Percentiles rank a stretch among this genome's conserved stretches.
Conservation (phyloP, 805 yeast genomes). For the Cyberlindnera samutprakarnensis region DNA sequence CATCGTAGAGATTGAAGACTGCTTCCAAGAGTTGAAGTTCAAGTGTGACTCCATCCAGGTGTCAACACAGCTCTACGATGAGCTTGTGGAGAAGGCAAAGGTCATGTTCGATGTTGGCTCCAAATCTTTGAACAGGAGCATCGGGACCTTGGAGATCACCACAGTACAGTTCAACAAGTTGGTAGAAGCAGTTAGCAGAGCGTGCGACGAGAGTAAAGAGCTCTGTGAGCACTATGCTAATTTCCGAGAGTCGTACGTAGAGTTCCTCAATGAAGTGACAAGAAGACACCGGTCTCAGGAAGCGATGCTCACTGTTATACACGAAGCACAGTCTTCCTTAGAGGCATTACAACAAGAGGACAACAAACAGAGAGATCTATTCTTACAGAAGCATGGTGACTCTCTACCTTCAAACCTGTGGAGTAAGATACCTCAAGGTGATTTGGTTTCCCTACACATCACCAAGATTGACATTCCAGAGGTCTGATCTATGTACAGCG, state of each 20-base stretch:
- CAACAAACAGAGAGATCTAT: conserved; percentile 31
- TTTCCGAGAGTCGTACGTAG: conserved; percentile 45
- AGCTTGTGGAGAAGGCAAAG: background rate
- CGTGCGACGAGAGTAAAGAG: conserved; percentile 22
- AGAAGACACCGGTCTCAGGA: conserved; percentile 38
- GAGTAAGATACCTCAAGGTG: conserved; percentile 17
- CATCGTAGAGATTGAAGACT: conserved; percentile 35
- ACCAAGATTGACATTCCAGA: background rate
- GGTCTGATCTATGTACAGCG: too few relatives aligned
- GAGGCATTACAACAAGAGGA: conserved; percentile 37
- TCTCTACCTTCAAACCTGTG: conserved; percentile 49
- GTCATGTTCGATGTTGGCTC: too few relatives aligned
- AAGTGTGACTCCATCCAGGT: conserved; percentile 1
- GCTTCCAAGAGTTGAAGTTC: conserved; percentile 1
- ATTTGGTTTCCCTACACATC: conserved; percentile 1
- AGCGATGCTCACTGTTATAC: conserved; percentile 32
- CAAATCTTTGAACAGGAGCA: too few relatives aligned
- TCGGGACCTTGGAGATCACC: conserved; percentile 10
- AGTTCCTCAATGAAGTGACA: conserved; percentile 42
- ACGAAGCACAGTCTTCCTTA: conserved; percentile 34
- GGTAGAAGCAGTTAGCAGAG: conserved; percentile 8
- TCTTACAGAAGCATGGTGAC: conserved; percentile 41
- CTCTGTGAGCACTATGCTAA: conserved; percentile 41
- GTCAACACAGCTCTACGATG: background rate
- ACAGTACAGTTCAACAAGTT: conserved; percentile 7